These are phyloP conservation scores for Aphanoascus verrucosus DNA, from an alignment of 2,329 filamentous ascomycete genomes.

Conservation along the genomic window DNA sequence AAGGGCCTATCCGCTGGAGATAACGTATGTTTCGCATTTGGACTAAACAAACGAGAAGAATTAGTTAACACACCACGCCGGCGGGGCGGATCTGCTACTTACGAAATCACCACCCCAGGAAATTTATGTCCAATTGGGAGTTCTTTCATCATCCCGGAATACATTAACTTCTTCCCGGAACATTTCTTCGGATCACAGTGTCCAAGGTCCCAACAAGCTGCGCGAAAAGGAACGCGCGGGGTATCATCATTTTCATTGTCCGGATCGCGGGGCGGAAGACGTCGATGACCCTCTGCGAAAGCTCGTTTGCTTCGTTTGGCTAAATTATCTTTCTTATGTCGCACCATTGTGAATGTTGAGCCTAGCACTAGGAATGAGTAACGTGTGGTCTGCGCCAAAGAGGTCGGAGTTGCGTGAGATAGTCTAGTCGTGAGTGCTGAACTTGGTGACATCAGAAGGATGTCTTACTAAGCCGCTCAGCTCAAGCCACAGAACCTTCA, in stretches of 20 bases:
- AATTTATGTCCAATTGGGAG: conserved; percentile 86
- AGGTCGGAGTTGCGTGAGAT: background rate
- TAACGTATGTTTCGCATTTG: conserved; percentile 77
- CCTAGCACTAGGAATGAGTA: background rate
- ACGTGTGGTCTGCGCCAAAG: background rate
- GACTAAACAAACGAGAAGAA: conserved; percentile 32
- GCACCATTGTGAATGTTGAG: conserved; percentile 60
- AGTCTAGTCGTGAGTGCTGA: too few relatives aligned
- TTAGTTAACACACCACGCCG: conserved; percentile 5
- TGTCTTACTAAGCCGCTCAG: background rate
- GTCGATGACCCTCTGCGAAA: conserved; percentile 46
- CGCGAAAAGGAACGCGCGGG: conserved; percentile 57
- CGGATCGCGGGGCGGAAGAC: conserved; percentile 31
- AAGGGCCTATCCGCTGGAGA: conserved; percentile 73
- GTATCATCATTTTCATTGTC: conserved; percentile 33
- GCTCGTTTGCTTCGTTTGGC: conserved; percentile 62
- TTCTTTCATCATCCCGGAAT: conserved; percentile 84
- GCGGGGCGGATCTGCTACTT: conserved; percentile 18
- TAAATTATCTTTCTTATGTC: conserved; percentile 85
- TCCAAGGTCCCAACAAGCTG: conserved; percentile 93
- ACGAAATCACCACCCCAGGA: conserved; percentile 80
- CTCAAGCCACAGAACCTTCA: background rate
- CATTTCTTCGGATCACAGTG: conserved; percentile 97
- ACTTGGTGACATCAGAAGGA: conserved; percentile 1
- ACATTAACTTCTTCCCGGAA: conserved; percentile 89